Evolutionary conservation across 139 green algal species (phyloP).

Genomic region (Tetraselmis striata): DNA sequence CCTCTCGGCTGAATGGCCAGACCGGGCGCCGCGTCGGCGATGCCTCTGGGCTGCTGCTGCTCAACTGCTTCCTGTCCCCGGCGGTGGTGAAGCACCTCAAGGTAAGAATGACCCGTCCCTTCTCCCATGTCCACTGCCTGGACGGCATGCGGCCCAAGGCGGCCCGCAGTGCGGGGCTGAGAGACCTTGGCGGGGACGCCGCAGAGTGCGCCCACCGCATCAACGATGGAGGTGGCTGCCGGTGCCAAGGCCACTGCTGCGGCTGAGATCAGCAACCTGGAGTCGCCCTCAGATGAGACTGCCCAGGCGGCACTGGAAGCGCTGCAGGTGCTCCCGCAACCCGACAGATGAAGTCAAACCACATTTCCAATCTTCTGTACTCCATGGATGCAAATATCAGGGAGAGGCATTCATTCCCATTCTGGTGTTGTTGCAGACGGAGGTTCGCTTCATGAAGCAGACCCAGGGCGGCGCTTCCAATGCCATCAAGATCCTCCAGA

Average conservation of each 20-base stretch:
- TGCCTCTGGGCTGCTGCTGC: neutral
- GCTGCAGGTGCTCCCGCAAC: conserved; percentile 20
- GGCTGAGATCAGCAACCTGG: neutral
- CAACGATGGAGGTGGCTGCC: neutral
- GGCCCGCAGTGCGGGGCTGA: too few relatives aligned
- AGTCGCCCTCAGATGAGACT: neutral
- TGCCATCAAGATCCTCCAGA: neutral
- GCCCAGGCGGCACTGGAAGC: conserved; percentile 11
- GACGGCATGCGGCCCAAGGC: too few relatives aligned
- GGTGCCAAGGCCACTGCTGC: neutral
- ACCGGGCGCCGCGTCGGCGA: neutral
- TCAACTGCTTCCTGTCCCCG: neutral
- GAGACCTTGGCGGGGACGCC: too few relatives aligned
- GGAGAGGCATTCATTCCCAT: too few relatives aligned
- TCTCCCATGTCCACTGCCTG: too few relatives aligned
- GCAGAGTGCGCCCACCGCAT: neutral
- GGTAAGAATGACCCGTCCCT: too few relatives aligned
- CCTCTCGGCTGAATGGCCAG: neutral
- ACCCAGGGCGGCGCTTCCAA: conserved; percentile 1
- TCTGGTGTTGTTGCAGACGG: conserved; percentile 4
- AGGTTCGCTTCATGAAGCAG: conserved; percentile 26
- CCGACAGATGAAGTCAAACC: too few relatives aligned
- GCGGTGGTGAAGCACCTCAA: neutral
- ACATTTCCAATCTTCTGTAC: too few relatives aligned
- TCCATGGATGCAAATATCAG: too few relatives aligned